Evolutionary conservation across 129 eudicot genomes (phyloP).

Genomic region (Solidago caesia): DNA sequence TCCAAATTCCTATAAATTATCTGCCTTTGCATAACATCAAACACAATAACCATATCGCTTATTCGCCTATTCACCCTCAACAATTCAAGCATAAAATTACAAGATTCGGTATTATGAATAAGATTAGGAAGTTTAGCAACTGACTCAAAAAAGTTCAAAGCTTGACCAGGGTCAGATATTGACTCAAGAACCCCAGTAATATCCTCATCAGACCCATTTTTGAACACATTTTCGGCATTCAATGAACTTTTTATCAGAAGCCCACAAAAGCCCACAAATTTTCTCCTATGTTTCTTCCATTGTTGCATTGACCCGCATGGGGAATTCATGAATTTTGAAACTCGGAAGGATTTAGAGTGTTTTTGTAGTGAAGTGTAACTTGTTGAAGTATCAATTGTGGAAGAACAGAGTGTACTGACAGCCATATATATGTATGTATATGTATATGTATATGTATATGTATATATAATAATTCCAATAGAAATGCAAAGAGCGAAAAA

Average conservation of each 20-base stretch:
- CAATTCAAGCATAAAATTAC: slow-evolving; percentile 86
- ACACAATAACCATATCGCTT: slow-evolving; percentile 75
- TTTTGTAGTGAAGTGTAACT: slow-evolving; percentile 28
- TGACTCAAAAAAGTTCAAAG: slow-evolving; percentile 53
- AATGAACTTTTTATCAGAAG: slow-evolving; percentile 40
- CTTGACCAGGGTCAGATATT: slow-evolving; percentile 46
- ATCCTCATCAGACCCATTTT: slow-evolving; percentile 42
- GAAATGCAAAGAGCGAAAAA: background rate
- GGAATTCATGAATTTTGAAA: slow-evolving; percentile 22
- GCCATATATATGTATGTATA: slow-evolving; percentile 34
- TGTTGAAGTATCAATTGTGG: slow-evolving; percentile 34
- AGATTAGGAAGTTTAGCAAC: slow-evolving; percentile 56
- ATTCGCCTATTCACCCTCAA: slow-evolving; percentile 49
- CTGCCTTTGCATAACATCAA: slow-evolving; percentile 87
- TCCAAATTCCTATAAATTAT: slow-evolving; percentile 71
- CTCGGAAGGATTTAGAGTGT: slow-evolving; percentile 2
- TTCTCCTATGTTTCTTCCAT: slow-evolving; percentile 61
- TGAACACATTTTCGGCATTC: slow-evolving; percentile 19
- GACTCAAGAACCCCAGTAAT: slow-evolving; percentile 55
- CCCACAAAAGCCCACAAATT: slow-evolving; percentile 38
- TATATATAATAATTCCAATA: background rate
- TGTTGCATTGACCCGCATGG: slow-evolving; percentile 41
- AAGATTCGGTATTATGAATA: slow-evolving; percentile 70
- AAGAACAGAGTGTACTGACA: slow-evolving; percentile 46
- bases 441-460: background rate